A percentile compares a stretch with the other conserved stretches of the same genome.
These are phyloP conservation scores for Corylus americana DNA, from an alignment of 306 rosid species.

Conservation along the genomic window DNA sequence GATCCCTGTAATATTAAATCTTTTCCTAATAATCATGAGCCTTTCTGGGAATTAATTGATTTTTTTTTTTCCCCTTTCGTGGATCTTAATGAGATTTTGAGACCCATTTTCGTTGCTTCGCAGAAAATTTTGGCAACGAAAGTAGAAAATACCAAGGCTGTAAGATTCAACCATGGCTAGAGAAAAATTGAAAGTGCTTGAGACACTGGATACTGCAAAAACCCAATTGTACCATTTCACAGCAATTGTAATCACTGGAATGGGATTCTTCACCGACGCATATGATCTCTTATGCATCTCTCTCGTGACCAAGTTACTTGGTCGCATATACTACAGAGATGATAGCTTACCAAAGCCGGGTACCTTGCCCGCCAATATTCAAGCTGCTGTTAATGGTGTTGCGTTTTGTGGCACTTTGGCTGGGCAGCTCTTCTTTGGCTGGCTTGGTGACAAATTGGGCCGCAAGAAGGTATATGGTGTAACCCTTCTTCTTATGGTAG, in stretches of 20 bases:
- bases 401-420: slow-evolving; percentile 27
- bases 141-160: not conserved
- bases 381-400: slow-evolving; percentile 19
- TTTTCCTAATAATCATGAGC: too few relatives aligned
- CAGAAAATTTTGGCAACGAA: not conserved
- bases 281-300: slow-evolving; percentile 31
- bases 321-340: slow-evolving; percentile 40
- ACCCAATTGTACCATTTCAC: slow-evolving; percentile 33
- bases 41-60: not conserved
- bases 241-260: slow-evolving; percentile 31
- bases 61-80: not conserved
- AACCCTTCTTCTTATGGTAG: slow-evolving; percentile 29
- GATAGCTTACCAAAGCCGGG: not conserved
- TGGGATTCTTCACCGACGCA: slow-evolving; percentile 37
- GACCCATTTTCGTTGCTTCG: not conserved
- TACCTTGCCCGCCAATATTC: slow-evolving; percentile 9
- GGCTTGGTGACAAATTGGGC: slow-evolving; percentile 35
- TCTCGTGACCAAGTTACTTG: slow-evolving; percentile 16
- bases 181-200: slow-evolving; percentile 5
- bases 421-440: slow-evolving; percentile 33
- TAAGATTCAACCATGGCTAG: not conserved
- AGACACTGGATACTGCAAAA: slow-evolving; percentile 19
- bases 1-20: too few relatives aligned
- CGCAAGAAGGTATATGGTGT: slow-evolving; percentile 24
- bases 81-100: not conserved